phyloP scores from a whole-genome alignment of 257 asterid genomes.

The Petrea volubilis region DNA sequence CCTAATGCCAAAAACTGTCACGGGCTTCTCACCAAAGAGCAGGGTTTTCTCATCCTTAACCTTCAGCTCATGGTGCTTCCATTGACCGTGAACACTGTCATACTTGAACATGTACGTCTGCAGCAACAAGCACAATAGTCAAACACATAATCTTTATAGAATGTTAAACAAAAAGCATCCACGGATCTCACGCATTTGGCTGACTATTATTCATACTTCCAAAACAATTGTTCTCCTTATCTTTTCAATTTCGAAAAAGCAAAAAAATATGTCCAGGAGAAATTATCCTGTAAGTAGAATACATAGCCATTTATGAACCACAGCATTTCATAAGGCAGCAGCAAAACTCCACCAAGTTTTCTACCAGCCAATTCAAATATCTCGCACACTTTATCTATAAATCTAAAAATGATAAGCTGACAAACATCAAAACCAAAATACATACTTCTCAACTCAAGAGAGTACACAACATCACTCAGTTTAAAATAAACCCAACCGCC shows the following conservation, averaged over 20 bases:
- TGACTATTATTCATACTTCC: background rate
- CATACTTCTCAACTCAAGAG: background rate
- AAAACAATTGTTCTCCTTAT: background rate
- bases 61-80: slow-evolving; percentile 61
- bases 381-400: too few species aligned
- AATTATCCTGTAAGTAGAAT: background rate
- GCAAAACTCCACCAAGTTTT: background rate
- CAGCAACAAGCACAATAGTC: slow-evolving; percentile 5
- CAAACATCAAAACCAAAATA: background rate
- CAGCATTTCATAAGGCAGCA: background rate
- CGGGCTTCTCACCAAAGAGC: slow-evolving; percentile 57
- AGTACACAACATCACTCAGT: background rate
- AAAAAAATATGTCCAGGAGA: background rate
- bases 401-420: background rate
- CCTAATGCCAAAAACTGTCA: slow-evolving; percentile 51
- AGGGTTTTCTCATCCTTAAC: slow-evolving; percentile 62
- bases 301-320: background rate
- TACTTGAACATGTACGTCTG: slow-evolving; percentile 67
- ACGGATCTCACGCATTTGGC: background rate
- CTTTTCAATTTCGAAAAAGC: background rate
- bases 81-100: slow-evolving; percentile 63
- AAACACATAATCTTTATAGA: background rate
- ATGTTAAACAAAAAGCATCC: background rate
- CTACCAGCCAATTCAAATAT: background rate
- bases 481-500: background rate